Conservation (phyloP, 108 stramenopile genomes). For the Mayamaea pseudoterrestris region DNA sequence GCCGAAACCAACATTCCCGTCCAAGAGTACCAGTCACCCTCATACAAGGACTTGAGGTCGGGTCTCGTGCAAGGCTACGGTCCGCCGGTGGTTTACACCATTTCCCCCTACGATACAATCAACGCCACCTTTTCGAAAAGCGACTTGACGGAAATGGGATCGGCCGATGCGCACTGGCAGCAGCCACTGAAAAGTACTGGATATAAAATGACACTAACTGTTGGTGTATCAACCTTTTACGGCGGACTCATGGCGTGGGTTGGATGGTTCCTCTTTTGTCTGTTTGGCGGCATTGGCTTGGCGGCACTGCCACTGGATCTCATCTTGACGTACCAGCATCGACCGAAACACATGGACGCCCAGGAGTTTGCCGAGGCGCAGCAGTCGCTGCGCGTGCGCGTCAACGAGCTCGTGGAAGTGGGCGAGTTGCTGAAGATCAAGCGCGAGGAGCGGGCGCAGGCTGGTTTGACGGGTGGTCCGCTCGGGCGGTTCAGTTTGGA, state of each 20-base stretch:
- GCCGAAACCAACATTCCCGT: conserved; percentile 55
- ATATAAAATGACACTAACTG: conserved; percentile 10
- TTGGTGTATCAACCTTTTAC: conserved; percentile 63
- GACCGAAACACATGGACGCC: conserved; percentile 79
- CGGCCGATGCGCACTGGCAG: not conserved
- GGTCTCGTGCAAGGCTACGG: no score
- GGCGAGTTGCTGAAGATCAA: conserved; percentile 81
- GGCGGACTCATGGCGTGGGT: conserved; percentile 85
- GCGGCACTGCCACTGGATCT: conserved; percentile 86
- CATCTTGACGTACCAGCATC: conserved; percentile 52
- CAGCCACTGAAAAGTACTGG: not conserved
- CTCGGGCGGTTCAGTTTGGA: conserved; percentile 9
- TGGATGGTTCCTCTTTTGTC: conserved; percentile 91
- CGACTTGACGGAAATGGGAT: not conserved
- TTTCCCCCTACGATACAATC: not conserved
- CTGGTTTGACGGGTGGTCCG: conserved; percentile 4
- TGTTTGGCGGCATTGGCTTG: conserved; percentile 90
- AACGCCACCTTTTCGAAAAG: not conserved
- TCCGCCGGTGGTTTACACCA: no score
- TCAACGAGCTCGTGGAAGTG: conserved; percentile 79
- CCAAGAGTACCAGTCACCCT: conserved; percentile 21
- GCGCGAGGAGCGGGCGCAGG: conserved; percentile 24
- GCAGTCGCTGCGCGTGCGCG: conserved; percentile 57
- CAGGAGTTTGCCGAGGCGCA: conserved; percentile 75
- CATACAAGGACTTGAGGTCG: not conserved